Conservation (phyloP, 192 early-diverging fungal genomes). For the Backusella morwellensis region DNA sequence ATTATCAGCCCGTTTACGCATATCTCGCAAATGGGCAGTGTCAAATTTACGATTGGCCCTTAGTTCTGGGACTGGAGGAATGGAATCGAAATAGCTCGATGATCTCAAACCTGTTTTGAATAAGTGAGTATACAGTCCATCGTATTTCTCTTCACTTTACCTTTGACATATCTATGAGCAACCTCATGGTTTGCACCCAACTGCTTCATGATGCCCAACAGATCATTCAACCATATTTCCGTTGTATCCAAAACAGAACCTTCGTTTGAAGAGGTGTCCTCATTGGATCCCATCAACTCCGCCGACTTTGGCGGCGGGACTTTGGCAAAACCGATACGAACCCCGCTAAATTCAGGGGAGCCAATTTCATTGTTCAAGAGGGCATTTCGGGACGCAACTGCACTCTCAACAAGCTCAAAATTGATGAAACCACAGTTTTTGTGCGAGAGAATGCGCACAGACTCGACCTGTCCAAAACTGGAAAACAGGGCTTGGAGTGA, state of each 20-base stretch:
- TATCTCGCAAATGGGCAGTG: conserved; percentile 79
- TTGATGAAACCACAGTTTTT: conserved; percentile 98
- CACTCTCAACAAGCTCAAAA: conserved; percentile 84
- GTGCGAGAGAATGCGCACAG: conserved; percentile 88
- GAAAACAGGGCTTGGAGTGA: conserved; percentile 73
- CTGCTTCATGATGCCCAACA: conserved; percentile 4
- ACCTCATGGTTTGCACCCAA: neutral
- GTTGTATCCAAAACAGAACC: neutral
- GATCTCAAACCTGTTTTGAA: neutral
- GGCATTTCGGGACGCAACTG: conserved; percentile 78
- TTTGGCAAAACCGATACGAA: conserved; percentile 92
- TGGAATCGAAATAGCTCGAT: conserved; percentile 35
- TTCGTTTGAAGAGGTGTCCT: conserved; percentile 8
- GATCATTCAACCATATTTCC: neutral
- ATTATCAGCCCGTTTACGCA: conserved; percentile 77
- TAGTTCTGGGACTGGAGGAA: conserved; percentile 13
- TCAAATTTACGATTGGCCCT: conserved; percentile 53
- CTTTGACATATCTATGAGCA: neutral
- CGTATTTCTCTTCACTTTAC: no score
- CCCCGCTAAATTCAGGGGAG: conserved; percentile 56
- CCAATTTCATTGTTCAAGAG: conserved; percentile 85
- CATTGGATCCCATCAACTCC: conserved; percentile 1
- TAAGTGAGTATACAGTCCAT: no score
- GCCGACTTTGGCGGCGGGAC: conserved; percentile 57
- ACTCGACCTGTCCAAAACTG: conserved; percentile 83